Base-by-base conservation (phyloP, 768 basidiomycete genomes). In the Neoboletus brunneissimus region DNA sequence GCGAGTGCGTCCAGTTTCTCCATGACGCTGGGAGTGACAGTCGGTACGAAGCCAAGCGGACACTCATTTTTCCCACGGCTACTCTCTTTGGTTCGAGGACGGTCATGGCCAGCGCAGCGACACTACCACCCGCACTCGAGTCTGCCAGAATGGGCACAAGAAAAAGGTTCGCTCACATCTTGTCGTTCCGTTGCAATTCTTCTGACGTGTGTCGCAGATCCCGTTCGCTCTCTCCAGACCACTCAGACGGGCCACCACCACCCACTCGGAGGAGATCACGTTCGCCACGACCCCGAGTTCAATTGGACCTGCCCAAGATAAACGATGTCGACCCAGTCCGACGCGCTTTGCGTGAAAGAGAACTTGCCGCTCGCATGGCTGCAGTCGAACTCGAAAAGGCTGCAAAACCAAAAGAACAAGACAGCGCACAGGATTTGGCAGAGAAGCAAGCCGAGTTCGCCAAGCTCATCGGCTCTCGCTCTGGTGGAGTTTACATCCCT, bases 401-500 rank as follows among this genome's bases (percentile, higher is more conserved):
- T 29, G 75, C 81, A 54, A 85, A 86, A 68, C 78, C 79, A 54
- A 78, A 76, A 22, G 74, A 69, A 70, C 81, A 79, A 60, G 69
- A 67, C 16, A 70, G 66, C 59, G 70, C 77, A 56, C 77, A 79
- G 67, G 77, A 77, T 43, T 18, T 61, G 44, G 84, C 82, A 50
- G 89, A 92, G 62, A 84, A 87, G 18, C 79, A 85, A 61, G 92
- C 91, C 25, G 95, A 97, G 71, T 95, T 96, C 67, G 85, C 90
- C 5, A 96, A 96, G 73, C 79, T 96, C 56, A 69, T 89, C 2
- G 83, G 81, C 37, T 85, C 91, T 18, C 85, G 88, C 29, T 90
- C 90, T 20, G 97, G 96, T 13, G 97, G 97, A 29, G 93, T 97
- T 13, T 99, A 99, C 71, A 87, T 99, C 71, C 97, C 97, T 1